These are phyloP conservation scores for Syzygium jambos DNA, from an alignment of 345 rosid species.

Conservation along the genomic window DNA sequence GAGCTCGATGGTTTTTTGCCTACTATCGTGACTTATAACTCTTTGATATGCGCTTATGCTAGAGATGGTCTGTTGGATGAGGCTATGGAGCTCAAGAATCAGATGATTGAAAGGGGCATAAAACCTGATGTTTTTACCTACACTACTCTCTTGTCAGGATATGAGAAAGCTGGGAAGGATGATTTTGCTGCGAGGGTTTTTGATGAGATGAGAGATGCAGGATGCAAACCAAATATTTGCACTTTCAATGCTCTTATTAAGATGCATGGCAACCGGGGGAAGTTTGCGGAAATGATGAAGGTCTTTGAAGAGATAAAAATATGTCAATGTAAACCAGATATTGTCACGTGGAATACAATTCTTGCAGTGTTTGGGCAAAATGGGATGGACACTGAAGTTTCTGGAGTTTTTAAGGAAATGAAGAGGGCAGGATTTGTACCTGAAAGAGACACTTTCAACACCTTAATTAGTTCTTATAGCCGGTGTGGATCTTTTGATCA, in stretches of 20 bases:
- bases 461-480: conserved; percentile 85
- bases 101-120: conserved; percentile 61
- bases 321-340: conserved; percentile 57
- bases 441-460: conserved; percentile 89
- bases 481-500: conserved; percentile 83
- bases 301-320: conserved; percentile 72
- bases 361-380: conserved; percentile 91
- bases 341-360: conserved; percentile 94
- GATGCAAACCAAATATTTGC: conserved; percentile 87
- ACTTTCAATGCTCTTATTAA: conserved; percentile 90
- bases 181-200: conserved; percentile 66
- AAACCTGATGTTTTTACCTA: conserved; percentile 93
- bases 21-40: conserved; percentile 71
- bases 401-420: conserved; percentile 94
- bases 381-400: conserved; percentile 82
- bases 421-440: conserved; percentile 94
- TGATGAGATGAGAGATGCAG: conserved; percentile 68
- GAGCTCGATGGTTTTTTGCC: conserved; percentile 57
- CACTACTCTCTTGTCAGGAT: conserved; percentile 85
- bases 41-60: conserved; percentile 78
- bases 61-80: conserved; percentile 70
- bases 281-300: conserved; percentile 87
- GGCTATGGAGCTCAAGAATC: conserved; percentile 68
- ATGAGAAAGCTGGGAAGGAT: conserved; percentile 80
- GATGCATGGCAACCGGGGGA: conserved; percentile 90